phyloP scores from a whole-genome alignment of 2,329 filamentous ascomycete species.

The Raffaelea albimanens region DNA sequence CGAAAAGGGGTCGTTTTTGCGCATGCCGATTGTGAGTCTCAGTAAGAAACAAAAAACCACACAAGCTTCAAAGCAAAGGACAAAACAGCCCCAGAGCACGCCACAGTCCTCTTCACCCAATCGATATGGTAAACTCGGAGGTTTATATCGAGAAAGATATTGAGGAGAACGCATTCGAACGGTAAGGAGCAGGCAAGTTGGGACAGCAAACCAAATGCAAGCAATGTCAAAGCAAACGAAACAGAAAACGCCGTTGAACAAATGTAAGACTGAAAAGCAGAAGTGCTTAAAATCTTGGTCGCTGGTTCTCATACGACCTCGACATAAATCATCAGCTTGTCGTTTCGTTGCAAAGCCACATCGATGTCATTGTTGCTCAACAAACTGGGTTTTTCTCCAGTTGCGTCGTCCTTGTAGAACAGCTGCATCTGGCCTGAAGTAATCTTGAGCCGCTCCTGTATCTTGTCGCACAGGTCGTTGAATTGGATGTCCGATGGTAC shows the following conservation, averaged over 20 bases:
- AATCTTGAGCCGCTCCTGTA: slow-evolving; percentile 75
- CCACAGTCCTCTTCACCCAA: too few species aligned
- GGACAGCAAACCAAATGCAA: too few species aligned
- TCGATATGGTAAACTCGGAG: too few species aligned
- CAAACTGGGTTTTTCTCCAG: slow-evolving; percentile 64
- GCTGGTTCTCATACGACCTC: slow-evolving; percentile 36
- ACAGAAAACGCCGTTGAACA: not conserved
- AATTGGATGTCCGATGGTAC: slow-evolving; percentile 75
- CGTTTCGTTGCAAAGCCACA: slow-evolving; percentile 70
- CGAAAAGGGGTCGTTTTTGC: too few species aligned
- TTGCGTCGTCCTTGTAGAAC: slow-evolving; percentile 78
- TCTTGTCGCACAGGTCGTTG: slow-evolving; percentile 70
- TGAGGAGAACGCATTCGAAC: too few species aligned
- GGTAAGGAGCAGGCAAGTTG: too few species aligned
- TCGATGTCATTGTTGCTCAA: slow-evolving; percentile 75
- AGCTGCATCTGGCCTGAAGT: slow-evolving; percentile 62
- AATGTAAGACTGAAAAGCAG: too few species aligned
- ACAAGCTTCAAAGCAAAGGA: too few species aligned
- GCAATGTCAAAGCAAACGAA: not conserved
- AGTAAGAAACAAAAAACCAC: not conserved
- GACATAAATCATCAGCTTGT: slow-evolving; percentile 75
- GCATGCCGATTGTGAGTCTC: too few species aligned
- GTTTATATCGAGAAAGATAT: too few species aligned
- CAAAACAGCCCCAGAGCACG: too few species aligned
- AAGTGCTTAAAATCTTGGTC: not conserved